Evolutionary conservation across 1,284 basidiomycete species (phyloP).

Genomic region (Megacollybia platyphylla): DNA sequence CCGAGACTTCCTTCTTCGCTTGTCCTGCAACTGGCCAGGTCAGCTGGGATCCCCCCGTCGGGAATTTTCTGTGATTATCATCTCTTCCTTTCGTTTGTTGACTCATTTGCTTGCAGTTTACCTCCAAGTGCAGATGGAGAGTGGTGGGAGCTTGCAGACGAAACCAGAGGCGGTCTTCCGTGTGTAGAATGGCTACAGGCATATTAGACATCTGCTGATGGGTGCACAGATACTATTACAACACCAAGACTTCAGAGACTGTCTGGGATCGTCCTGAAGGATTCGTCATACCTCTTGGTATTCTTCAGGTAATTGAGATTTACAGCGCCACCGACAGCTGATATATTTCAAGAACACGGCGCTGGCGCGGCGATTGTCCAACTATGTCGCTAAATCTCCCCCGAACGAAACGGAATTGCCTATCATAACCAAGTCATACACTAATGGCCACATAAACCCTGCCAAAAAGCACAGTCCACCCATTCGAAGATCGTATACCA

Average conservation of each 20-base stretch:
- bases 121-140: slow-evolving; percentile 79
- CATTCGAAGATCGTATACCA: slow-evolving; percentile 10
- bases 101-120: slow-evolving; percentile 32
- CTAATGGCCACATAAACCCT: slow-evolving; percentile 18
- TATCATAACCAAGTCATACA: slow-evolving; percentile 16
- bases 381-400: slow-evolving; percentile 24
- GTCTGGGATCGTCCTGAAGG: slow-evolving; percentile 80
- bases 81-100: slow-evolving; percentile 6
- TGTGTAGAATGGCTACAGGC: too few species aligned
- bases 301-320: slow-evolving; percentile 56
- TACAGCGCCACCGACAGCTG: not conserved
- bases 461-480: slow-evolving; percentile 11
- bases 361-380: slow-evolving; percentile 55
- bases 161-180: slow-evolving; percentile 1
- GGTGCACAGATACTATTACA: slow-evolving; percentile 64
- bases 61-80: slow-evolving; percentile 69
- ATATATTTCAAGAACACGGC: slow-evolving; percentile 47
- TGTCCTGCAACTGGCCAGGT: slow-evolving; percentile 88
- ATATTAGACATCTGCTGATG: too few species aligned
- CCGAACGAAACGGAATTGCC: slow-evolving; percentile 7
- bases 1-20: slow-evolving; percentile 77
- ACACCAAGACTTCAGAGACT: slow-evolving; percentile 78
- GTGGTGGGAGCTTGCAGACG: slow-evolving; percentile 32
- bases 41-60: slow-evolving; percentile 85
- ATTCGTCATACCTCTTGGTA: slow-evolving; percentile 82